phyloP scores from a whole-genome alignment of 1,284 basidiomycete species.

The Taiwanofungus camphoratus region DNA sequence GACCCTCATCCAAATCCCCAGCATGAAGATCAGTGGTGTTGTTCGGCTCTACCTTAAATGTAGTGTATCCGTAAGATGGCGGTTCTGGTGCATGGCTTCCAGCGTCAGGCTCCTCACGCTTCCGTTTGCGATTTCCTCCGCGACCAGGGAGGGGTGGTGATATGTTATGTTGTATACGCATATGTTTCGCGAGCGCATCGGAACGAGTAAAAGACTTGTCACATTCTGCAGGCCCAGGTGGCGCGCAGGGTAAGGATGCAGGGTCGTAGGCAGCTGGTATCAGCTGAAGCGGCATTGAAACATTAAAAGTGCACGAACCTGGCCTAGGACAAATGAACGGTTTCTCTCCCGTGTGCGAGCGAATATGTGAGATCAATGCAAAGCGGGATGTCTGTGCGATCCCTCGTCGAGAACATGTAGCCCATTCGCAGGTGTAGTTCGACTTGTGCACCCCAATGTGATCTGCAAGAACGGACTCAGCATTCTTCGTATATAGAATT shows the following conservation, averaged over 20 bases:
- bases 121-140: conserved; percentile 63
- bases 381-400: conserved; percentile 83
- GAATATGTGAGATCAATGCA: conserved; percentile 81
- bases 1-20: conserved; percentile 25
- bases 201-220: conserved; percentile 92
- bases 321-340: conserved; percentile 81
- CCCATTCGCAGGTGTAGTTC: conserved; percentile 87
- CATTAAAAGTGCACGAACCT: conserved; percentile 39
- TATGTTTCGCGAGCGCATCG: conserved; percentile 87
- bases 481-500: not conserved
- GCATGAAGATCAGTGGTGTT: conserved; percentile 34
- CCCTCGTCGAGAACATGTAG: conserved; percentile 71
- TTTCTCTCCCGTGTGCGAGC: conserved; percentile 90
- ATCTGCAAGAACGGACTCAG: too few species aligned
- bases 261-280: not conserved
- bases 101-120: conserved; percentile 30
- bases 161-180: conserved; percentile 83
- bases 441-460: conserved; percentile 86
- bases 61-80: conserved; percentile 38
- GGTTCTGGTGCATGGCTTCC: conserved; percentile 16
- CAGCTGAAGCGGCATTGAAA: not conserved
- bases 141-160: conserved; percentile 65
- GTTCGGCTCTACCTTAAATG: conserved; percentile 59
- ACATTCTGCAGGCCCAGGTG: conserved; percentile 53
- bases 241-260: not conserved